A percentile compares a stretch with the other conserved stretches of the same genome.
These are phyloP conservation scores for Carpinus viminea DNA, from an alignment of 306 rosid species.

Conservation along the genomic window DNA sequence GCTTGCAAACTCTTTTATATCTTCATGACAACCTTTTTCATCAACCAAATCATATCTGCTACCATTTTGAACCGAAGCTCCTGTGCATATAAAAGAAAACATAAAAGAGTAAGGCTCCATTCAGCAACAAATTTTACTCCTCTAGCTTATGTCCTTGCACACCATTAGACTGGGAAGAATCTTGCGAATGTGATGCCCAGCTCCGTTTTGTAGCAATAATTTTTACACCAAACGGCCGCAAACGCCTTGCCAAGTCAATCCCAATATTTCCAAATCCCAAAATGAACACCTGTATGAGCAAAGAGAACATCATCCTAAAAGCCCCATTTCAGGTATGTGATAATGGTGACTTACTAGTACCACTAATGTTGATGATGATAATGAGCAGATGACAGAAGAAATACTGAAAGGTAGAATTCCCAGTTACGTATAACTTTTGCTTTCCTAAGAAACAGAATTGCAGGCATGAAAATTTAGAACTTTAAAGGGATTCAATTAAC, in stretches of 20 bases:
- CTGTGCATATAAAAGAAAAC: slow-evolving; percentile 22
- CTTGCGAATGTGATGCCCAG: slow-evolving; percentile 48
- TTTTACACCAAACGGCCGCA: slow-evolving; percentile 84
- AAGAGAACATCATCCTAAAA: slow-evolving; percentile 19
- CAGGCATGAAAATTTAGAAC: background rate
- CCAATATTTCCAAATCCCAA: slow-evolving; percentile 93
- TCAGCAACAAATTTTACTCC: slow-evolving; percentile 24
- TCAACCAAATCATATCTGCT: slow-evolving; percentile 51
- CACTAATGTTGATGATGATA: background rate
- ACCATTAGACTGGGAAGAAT: slow-evolving; percentile 36
- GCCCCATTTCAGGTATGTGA: background rate
- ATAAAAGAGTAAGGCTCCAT: slow-evolving; percentile 20
- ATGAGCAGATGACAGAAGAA: background rate
- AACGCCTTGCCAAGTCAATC: slow-evolving; percentile 68
- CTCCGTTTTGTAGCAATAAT: slow-evolving; percentile 85
- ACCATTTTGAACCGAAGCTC: slow-evolving; percentile 20
- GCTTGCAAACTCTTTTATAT: slow-evolving; percentile 68
- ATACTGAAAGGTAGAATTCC: background rate
- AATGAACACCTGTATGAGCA: slow-evolving; percentile 62
- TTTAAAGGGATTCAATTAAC: background rate
- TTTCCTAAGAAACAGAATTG: background rate
- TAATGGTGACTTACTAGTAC: background rate
- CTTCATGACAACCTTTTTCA: slow-evolving; percentile 69
- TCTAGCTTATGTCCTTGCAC: slow-evolving; percentile 24
- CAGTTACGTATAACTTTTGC: background rate